These are phyloP conservation scores for Verruconis gallopava DNA, from an alignment of 2,329 filamentous ascomycete genomes.

Conservation along the genomic window DNA sequence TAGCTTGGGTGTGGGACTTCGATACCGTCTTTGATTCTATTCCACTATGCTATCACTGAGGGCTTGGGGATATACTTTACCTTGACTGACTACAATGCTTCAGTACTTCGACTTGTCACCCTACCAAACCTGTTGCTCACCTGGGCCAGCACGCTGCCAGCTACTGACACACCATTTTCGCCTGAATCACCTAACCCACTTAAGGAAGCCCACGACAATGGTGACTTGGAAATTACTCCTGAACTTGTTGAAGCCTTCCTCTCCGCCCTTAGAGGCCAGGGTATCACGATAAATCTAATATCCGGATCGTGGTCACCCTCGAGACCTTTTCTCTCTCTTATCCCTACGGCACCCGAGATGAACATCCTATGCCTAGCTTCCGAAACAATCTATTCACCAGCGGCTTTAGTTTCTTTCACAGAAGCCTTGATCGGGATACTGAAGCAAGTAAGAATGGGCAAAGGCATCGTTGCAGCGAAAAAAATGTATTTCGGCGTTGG, in stretches of 20 bases:
- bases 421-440: conserved; percentile 51
- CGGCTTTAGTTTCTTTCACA: conserved; percentile 55
- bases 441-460: conserved; percentile 37
- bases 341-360: conserved; percentile 30
- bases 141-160: conserved; percentile 34
- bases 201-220: conserved; percentile 20
- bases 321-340: conserved; percentile 43
- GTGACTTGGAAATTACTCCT: conserved; percentile 52
- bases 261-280: conserved; percentile 34
- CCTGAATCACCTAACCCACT: conserved; percentile 13
- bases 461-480: conserved; percentile 62
- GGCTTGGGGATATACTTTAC: conserved; percentile 45
- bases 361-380: conserved; percentile 52
- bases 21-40: conserved; percentile 57
- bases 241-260: conserved; percentile 47
- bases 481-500: conserved; percentile 75
- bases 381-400: conserved; percentile 74
- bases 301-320: conserved; percentile 60
- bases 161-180: conserved; percentile 12
- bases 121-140: conserved; percentile 64
- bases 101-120: conserved; percentile 65
- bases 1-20: conserved; percentile 70
- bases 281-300: conserved; percentile 50
- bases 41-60: conserved; percentile 45
- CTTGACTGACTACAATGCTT: conserved; percentile 68